These are phyloP conservation scores for Ogataea allantospora DNA, from an alignment of 805 yeast species.

Conservation along the genomic window DNA sequence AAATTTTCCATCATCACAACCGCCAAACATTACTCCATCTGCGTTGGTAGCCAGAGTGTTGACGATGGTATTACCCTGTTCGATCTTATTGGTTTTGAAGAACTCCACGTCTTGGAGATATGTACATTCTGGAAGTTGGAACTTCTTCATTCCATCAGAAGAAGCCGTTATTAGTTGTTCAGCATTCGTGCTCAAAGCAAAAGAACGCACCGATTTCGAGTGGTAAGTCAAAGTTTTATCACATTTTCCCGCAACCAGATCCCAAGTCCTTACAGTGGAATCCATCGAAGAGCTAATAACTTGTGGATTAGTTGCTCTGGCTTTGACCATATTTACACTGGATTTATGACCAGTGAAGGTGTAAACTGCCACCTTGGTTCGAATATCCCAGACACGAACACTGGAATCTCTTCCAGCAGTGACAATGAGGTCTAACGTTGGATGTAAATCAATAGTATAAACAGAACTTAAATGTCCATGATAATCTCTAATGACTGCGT, in stretches of 20 bases:
- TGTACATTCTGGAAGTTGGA: conserved; percentile 78
- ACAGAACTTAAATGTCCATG: conserved; percentile 95
- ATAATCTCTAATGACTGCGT: conserved; percentile 77
- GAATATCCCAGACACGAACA: conserved; percentile 89
- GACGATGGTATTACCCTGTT: conserved; percentile 44
- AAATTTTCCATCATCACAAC: conserved; percentile 80
- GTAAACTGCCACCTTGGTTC: conserved; percentile 72
- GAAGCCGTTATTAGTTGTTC: conserved; percentile 75
- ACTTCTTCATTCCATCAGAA: conserved; percentile 77
- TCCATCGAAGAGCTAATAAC: conserved; percentile 81
- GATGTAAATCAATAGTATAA: conserved; percentile 80
- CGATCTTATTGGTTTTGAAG: conserved; percentile 37
- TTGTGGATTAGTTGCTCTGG: conserved; percentile 81
- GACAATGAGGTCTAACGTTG: conserved; percentile 76
- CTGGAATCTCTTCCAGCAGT: conserved; percentile 90
- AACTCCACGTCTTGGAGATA: conserved; percentile 52
- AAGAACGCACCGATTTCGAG: conserved; percentile 72
- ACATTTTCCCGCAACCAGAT: conserved; percentile 74
- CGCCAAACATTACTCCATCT: conserved; percentile 68
- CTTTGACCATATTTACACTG: conserved; percentile 66
- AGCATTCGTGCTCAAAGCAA: conserved; percentile 67
- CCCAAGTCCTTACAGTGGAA: conserved; percentile 87
- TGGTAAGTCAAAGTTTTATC: conserved; percentile 79
- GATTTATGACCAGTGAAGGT: conserved; percentile 79
- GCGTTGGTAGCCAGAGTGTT: conserved; percentile 66